These are phyloP conservation scores for Flaveria linearis DNA, from an alignment of 129 eudicot species.

Conservation along the genomic window DNA sequence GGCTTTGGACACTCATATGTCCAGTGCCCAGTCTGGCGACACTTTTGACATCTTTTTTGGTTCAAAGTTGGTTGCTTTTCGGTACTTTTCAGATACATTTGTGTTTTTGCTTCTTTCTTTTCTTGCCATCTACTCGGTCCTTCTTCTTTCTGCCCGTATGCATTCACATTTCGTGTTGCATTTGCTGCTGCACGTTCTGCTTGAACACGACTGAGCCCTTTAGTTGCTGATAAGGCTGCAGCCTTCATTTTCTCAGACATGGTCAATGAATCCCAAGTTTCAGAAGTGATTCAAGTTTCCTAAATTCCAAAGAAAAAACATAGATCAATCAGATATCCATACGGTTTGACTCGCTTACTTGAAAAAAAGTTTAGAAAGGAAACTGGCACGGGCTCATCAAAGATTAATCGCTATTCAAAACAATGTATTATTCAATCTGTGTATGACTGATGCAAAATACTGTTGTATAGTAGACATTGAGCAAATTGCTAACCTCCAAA, in stretches of 20 bases:
- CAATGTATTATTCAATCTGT: no score
- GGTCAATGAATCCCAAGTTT: conserved; percentile 12
- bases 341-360: neutral
- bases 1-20: conserved; percentile 92
- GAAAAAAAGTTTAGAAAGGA: neutral
- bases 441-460: neutral
- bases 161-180: conserved; percentile 94
- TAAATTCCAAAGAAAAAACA: neutral
- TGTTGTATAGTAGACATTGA: neutral
- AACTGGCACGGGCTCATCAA: conserved; percentile 1
- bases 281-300: conserved; percentile 8
- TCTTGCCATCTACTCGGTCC: conserved; percentile 99
- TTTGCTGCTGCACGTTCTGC: conserved; percentile 95
- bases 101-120: conserved; percentile 90
- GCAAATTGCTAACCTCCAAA: conserved; percentile 1
- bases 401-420: conserved; percentile 1
- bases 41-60: conserved; percentile 90
- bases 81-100: conserved; percentile 91
- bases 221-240: conserved; percentile 80
- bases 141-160: conserved; percentile 98
- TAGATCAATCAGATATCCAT: neutral
- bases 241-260: conserved; percentile 78
- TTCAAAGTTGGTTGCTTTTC: conserved; percentile 89
- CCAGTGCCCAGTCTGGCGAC: conserved; percentile 83
- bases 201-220: conserved; percentile 96